Evolutionary conservation across 1,284 basidiomycete species (phyloP).

Genomic region (Leccinum angustisporum): DNA sequence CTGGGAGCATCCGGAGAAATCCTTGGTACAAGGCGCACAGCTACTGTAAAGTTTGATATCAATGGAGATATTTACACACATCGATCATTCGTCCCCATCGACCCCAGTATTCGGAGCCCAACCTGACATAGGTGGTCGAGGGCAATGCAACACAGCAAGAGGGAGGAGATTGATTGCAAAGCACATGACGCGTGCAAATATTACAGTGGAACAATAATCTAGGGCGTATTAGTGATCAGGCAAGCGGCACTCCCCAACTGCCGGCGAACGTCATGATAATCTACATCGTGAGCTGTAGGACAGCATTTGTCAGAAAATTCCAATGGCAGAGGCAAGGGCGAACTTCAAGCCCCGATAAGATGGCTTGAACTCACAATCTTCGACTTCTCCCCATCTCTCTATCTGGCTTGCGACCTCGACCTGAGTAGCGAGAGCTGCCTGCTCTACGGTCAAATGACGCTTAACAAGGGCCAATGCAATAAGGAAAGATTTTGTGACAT

Average conservation of each 20-base stretch:
- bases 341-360: slow-evolving; percentile 6
- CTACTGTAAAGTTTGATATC: slow-evolving; percentile 19
- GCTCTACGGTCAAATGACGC: slow-evolving; percentile 74
- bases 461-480: slow-evolving; percentile 85
- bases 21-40: slow-evolving; percentile 8
- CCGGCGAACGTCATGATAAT: slow-evolving; percentile 89
- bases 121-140: slow-evolving; percentile 14
- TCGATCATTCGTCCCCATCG: slow-evolving; percentile 10
- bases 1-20: slow-evolving; percentile 1
- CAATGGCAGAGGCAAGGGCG: slow-evolving; percentile 4
- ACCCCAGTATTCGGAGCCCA: slow-evolving; percentile 11
- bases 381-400: slow-evolving; percentile 96
- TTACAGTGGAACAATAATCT: slow-evolving; percentile 13
- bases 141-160: slow-evolving; percentile 3
- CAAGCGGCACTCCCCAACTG: slow-evolving; percentile 82
- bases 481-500: slow-evolving; percentile 90
- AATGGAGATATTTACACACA: slow-evolving; percentile 22
- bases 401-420: slow-evolving; percentile 97
- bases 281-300: slow-evolving; percentile 86
- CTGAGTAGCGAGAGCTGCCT: slow-evolving; percentile 83
- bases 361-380: slow-evolving; percentile 78
- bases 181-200: slow-evolving; percentile 11
- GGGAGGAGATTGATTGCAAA: slow-evolving; percentile 3
- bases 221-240: slow-evolving; percentile 40
- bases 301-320: slow-evolving; percentile 12